These are phyloP conservation scores for Scedosporium dehoogii DNA, from an alignment of 2,329 filamentous ascomycete genomes.

Conservation along the genomic window DNA sequence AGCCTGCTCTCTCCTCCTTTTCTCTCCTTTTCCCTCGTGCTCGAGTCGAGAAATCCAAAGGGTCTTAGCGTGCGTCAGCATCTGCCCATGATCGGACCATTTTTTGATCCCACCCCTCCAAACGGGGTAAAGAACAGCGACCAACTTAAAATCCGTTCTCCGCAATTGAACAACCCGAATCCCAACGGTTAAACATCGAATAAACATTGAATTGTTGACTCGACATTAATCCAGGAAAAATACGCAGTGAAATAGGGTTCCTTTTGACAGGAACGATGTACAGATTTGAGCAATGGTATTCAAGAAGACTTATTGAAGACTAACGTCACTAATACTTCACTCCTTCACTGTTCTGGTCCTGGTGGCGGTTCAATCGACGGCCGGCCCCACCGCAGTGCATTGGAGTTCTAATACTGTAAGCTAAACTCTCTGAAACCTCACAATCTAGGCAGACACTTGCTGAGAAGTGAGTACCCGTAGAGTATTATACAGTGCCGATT, in stretches of 20 bases:
- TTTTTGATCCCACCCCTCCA: background rate
- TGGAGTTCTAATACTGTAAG: too few species aligned
- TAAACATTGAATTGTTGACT: background rate
- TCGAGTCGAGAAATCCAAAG: background rate
- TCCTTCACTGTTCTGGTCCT: too few species aligned
- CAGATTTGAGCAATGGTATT: too few species aligned
- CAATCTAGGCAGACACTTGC: background rate
- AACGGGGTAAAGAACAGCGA: background rate
- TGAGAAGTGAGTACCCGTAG: too few species aligned
- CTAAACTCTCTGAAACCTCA: background rate
- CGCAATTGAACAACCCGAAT: background rate
- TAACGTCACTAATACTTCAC: background rate
- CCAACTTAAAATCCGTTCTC: background rate
- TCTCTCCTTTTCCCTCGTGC: too few species aligned
- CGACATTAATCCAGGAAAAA: background rate
- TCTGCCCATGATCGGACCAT: constrained; percentile 6
- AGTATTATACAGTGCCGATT: background rate
- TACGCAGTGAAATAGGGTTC: too few species aligned
- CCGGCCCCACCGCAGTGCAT: too few species aligned
- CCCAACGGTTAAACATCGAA: too few species aligned
- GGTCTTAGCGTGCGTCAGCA: constrained; percentile 1
- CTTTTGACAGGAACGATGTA: too few species aligned
- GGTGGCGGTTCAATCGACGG: too few species aligned
- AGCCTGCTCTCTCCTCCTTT: too few species aligned
- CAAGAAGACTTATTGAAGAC: background rate